Percentiles rank a stretch among this genome's conserved stretches.
These are phyloP conservation scores for Microbotryum scabiosae DNA, from an alignment of 1,284 basidiomycete species.

Conservation along the genomic window DNA sequence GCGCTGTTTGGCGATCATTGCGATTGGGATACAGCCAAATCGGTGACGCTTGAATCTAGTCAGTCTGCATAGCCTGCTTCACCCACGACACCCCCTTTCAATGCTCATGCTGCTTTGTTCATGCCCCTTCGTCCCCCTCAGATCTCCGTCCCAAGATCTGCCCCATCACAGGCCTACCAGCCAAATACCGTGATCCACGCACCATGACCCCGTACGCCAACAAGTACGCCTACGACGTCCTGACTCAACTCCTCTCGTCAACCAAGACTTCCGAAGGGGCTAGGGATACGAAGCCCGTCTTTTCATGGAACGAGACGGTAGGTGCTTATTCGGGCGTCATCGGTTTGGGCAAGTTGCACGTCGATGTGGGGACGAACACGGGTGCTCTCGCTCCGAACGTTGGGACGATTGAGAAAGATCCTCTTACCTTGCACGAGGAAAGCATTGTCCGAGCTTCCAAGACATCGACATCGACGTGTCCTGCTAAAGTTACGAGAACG, in stretches of 20 bases:
- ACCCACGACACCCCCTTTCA: background rate
- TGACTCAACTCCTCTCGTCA: background rate
- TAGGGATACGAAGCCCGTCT: no score
- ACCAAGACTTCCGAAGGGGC: no score
- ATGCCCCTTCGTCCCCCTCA: background rate
- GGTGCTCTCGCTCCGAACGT: no score
- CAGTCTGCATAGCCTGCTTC: slow-evolving; percentile 22
- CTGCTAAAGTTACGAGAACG: no score
- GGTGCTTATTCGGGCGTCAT: no score
- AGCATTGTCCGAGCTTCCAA: no score
- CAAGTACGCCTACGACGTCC: slow-evolving; percentile 52
- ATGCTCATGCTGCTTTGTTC: background rate
- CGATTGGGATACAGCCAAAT: slow-evolving; percentile 41
- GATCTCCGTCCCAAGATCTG: slow-evolving; percentile 33
- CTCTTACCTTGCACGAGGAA: no score
- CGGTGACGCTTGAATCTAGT: slow-evolving; percentile 41
- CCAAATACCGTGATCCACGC: slow-evolving; percentile 61
- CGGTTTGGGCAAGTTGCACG: no score
- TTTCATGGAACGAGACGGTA: no score
- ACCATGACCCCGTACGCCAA: slow-evolving; percentile 68
- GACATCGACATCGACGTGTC: no score
- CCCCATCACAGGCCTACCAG: slow-evolving; percentile 45
- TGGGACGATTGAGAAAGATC: no score
- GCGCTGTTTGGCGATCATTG: slow-evolving; percentile 61
- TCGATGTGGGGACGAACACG: no score